Evolutionary conservation across 2,329 filamentous ascomycete species (phyloP).

Genomic region (Huntiella bhutanensis): DNA sequence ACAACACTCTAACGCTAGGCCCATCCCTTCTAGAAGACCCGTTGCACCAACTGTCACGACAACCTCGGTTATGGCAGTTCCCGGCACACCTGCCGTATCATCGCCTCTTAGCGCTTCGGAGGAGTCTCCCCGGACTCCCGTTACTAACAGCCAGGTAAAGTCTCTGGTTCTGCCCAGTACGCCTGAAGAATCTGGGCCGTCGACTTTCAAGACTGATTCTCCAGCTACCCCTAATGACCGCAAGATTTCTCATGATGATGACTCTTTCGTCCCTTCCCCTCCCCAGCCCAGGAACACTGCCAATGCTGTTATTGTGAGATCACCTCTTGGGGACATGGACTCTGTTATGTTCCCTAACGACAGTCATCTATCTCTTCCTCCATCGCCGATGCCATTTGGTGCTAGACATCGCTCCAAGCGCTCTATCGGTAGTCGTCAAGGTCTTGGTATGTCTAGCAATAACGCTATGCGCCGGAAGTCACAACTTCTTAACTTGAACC

Average conservation of each 20-base stretch:
- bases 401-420: conserved; percentile 2
- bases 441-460: conserved; percentile 1
- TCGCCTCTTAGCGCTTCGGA: background rate
- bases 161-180: background rate
- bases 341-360: conserved; percentile 12
- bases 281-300: conserved; percentile 14
- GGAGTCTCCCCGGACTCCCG: background rate
- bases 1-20: conserved; percentile 6
- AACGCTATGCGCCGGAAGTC: conserved; percentile 3
- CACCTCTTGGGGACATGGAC: conserved; percentile 7
- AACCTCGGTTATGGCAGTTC: background rate
- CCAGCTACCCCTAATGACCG: too few species aligned
- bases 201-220: too few species aligned
- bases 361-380: conserved; percentile 1
- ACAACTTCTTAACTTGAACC: conserved; percentile 18
- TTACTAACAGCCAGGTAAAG: background rate
- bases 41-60: conserved; percentile 4
- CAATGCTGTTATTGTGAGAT: background rate
- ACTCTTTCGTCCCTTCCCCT: conserved; percentile 11
- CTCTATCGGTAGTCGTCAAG: conserved; percentile 5
- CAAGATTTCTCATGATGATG: background rate
- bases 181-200: background rate
- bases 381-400: conserved; percentile 6
- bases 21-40: conserved; percentile 7
- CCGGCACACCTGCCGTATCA: background rate